Conservation (phyloP, 495 filamentous ascomycete species). For the Penicillium cataractarum region DNA sequence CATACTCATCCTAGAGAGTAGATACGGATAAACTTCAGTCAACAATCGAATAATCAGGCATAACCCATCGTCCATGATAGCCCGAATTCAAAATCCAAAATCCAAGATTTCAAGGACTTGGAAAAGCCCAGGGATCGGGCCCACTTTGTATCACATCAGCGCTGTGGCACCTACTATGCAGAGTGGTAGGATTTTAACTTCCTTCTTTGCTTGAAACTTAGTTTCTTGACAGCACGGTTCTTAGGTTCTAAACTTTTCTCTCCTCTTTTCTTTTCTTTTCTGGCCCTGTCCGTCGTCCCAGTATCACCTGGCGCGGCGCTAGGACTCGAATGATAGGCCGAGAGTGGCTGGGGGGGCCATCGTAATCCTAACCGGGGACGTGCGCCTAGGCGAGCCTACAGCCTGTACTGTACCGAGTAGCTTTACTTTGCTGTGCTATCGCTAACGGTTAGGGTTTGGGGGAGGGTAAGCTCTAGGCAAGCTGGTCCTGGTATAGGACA, state of each 20-base stretch:
- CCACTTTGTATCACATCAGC: neutral
- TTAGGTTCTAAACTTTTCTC: neutral
- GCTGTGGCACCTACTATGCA: neutral
- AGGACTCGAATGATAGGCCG: neutral
- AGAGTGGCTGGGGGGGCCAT: neutral
- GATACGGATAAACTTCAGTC: neutral
- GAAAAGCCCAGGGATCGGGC: neutral
- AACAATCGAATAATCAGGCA: neutral
- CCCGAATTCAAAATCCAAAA: neutral
- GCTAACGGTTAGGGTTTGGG: neutral
- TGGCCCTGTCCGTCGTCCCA: neutral
- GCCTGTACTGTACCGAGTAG: too few relatives aligned
- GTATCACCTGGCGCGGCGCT: slow-evolving; percentile 15
- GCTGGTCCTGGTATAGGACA: neutral
- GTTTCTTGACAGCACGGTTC: neutral
- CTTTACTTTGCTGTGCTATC: slow-evolving; percentile 4
- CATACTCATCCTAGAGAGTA: neutral
- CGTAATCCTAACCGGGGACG: slow-evolving; percentile 17
- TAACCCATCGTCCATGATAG: too few relatives aligned
- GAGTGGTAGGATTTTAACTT: neutral
- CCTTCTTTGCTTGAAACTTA: neutral
- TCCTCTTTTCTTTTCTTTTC: neutral
- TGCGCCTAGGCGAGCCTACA: slow-evolving; percentile 7
- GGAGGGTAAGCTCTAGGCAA: neutral
- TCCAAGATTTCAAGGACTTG: neutral